Conservation (phyloP, 179 eudicot genomes). For the Corrigiola litoralis region DNA sequence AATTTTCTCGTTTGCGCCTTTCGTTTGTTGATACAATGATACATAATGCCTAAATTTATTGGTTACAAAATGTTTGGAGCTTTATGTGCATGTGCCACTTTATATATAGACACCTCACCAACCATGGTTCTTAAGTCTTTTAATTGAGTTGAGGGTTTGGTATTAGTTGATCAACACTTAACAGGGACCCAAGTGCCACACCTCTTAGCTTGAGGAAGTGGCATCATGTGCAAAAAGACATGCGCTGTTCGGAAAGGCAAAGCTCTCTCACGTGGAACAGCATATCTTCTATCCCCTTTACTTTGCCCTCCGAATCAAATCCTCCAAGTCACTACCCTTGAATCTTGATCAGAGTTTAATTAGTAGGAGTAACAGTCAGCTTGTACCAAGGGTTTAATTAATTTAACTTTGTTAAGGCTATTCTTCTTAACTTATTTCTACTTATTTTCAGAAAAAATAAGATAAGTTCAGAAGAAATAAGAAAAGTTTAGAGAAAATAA, state of each 20-base stretch:
- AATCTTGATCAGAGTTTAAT: not conserved
- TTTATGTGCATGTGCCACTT: not conserved
- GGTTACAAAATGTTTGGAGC: slow-evolving; percentile 7
- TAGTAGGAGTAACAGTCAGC: no score
- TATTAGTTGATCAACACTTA: not conserved
- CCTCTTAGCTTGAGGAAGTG: slow-evolving; percentile 7
- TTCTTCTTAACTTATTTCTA: no score
- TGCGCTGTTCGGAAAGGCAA: slow-evolving; percentile 16
- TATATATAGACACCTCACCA: not conserved
- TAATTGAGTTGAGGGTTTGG: not conserved
- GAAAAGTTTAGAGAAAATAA: no score
- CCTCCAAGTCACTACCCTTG: not conserved
- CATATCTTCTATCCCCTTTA: slow-evolving; percentile 7
- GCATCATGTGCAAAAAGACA: slow-evolving; percentile 28
- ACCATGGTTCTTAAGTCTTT: not conserved
- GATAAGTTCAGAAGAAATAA: no score
- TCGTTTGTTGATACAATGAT: not conserved
- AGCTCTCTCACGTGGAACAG: slow-evolving; percentile 20
- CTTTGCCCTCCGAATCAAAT: slow-evolving; percentile 7
- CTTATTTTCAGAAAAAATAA: no score
- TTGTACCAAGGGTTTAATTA: no score
- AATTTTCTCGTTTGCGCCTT: not conserved
- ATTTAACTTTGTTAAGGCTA: no score
- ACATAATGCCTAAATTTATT: not conserved
- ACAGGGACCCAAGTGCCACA: not conserved